phyloP scores from a whole-genome alignment of 164 flowering plant species.

The Kalanchoe fedtschenkoi region DNA sequence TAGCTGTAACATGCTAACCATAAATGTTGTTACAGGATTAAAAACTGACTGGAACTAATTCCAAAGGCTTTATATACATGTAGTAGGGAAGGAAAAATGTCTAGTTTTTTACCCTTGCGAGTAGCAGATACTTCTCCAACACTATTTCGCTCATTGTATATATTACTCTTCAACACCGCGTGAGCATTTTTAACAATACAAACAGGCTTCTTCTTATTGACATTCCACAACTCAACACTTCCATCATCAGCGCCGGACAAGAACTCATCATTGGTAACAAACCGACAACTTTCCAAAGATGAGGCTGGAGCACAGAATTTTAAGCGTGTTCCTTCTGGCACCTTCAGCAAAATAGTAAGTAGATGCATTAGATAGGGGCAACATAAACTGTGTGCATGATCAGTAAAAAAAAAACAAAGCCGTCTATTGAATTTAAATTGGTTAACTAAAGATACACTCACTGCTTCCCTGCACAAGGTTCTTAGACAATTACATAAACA shows the following conservation, averaged over 20 bases:
- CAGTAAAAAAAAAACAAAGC: background rate
- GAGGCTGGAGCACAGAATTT: slow-evolving; percentile 73
- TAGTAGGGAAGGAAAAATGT: background rate
- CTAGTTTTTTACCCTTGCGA: slow-evolving; percentile 28
- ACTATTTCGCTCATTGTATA: slow-evolving; percentile 14
- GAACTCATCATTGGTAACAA: slow-evolving; percentile 71
- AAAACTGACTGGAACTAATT: no score
- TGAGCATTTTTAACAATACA: slow-evolving; percentile 83
- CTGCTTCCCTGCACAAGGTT: background rate
- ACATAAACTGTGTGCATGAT: background rate
- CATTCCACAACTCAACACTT: slow-evolving; percentile 72
- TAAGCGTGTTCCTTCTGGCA: slow-evolving; percentile 83
- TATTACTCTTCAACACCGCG: slow-evolving; percentile 18
- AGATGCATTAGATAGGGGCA: background rate
- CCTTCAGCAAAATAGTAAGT: slow-evolving; percentile 24
- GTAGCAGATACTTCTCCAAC: slow-evolving; percentile 27
- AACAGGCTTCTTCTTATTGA: slow-evolving; percentile 63
- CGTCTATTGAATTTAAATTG: background rate
- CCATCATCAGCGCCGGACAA: slow-evolving; percentile 97
- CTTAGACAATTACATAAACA: background rate
- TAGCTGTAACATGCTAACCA: no score
- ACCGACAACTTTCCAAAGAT: slow-evolving; percentile 72
- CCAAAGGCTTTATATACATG: no score
- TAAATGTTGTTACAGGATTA: no score
- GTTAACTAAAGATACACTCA: background rate